Evolutionary conservation across 345 rosid genomes (phyloP), one percentile per base, ranked within the genome.

Genomic region (Camelina hispida): DNA sequence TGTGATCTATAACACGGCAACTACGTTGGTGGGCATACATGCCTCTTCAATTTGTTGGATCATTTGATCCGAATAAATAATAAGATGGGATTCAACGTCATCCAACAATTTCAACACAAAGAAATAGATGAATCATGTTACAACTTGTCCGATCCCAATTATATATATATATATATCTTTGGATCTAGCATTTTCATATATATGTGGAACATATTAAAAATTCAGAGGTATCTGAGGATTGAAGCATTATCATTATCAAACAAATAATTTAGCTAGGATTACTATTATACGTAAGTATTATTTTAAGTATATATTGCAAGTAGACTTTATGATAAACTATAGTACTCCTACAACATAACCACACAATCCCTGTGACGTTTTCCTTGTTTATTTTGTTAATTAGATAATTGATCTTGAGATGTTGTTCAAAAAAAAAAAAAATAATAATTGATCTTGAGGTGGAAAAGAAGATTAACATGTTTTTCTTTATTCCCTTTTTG

Each of bases 21-120:
- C 34, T 66, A 22, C 15, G 12, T 35, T 44, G 52, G 57, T 66
- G 60, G 60, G 72, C 78, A 11, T 57, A 74, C 7, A 30, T 32
- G 7, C 25, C 25, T 66, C 59, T 57, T 15, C 59, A 56, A 18
- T 46, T 44, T 56, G 42, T 56, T 57, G 52, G 66, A 57, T 74
- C 66, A 30, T 55, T 43, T 55, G 64, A 28, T 28, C 30, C 30
- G 4, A 73, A 63, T 64, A 9, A 53, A 30, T 64, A 30, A 64
- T 43, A 43, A 73, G 55, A 54, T 62, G 37, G 70, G 70, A 37
- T 43, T 63, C 34, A 52, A 72, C 43, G 62, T 62, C 69, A 47
- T 63, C 67, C 46, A 35, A 53, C 23, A 52, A 1, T 56, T 47
- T 30, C 43, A 69, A 44, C 44, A 22, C 22, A 47, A 59, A n/a